These are phyloP conservation scores for Tylopilus plumbeoviolaceoides DNA, from an alignment of 768 basidiomycete genomes.

Conservation along the genomic window DNA sequence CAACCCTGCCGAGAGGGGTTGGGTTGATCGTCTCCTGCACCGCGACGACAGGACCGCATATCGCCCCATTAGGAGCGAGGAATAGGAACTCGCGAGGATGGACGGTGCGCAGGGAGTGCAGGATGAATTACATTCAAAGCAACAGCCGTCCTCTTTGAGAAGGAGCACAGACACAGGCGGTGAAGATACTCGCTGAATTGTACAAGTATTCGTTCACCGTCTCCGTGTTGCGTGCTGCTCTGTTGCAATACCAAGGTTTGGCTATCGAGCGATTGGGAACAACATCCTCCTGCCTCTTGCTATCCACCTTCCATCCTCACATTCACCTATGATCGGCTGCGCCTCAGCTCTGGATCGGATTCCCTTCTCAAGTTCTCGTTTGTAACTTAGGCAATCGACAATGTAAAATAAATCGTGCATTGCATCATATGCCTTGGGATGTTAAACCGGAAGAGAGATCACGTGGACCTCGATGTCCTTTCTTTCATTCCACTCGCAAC, in stretches of 20 bases:
- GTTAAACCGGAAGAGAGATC: background rate
- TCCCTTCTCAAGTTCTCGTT: background rate
- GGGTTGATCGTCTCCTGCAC: conserved; percentile 50
- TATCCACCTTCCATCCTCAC: conserved; percentile 28
- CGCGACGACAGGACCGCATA: conserved; percentile 41
- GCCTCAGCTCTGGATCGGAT: conserved; percentile 2
- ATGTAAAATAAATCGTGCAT: conserved; percentile 5
- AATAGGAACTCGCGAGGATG: conserved; percentile 60
- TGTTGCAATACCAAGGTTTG: conserved; percentile 5
- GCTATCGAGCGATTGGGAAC: conserved; percentile 4
- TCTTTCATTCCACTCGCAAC: conserved; percentile 10
- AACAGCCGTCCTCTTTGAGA: conserved; percentile 12
- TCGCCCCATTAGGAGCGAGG: conserved; percentile 43
- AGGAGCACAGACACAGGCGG: conserved; percentile 3
- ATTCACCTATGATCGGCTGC: conserved; percentile 2
- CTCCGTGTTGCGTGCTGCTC: conserved; percentile 3
- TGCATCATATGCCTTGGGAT: background rate
- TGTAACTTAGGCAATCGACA: conserved; percentile 15
- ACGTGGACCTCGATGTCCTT: conserved; percentile 27
- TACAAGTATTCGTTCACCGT: background rate
- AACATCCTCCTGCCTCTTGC: background rate
- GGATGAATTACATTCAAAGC: conserved; percentile 21
- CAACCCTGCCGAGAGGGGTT: conserved; percentile 32
- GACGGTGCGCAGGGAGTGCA: conserved; percentile 30
- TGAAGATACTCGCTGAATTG: conserved; percentile 7